Percentiles rank a stretch among this genome's conserved stretches.
Evolutionary conservation across 1,284 basidiomycete species (phyloP).

Genomic region (Earliella scabrosa): DNA sequence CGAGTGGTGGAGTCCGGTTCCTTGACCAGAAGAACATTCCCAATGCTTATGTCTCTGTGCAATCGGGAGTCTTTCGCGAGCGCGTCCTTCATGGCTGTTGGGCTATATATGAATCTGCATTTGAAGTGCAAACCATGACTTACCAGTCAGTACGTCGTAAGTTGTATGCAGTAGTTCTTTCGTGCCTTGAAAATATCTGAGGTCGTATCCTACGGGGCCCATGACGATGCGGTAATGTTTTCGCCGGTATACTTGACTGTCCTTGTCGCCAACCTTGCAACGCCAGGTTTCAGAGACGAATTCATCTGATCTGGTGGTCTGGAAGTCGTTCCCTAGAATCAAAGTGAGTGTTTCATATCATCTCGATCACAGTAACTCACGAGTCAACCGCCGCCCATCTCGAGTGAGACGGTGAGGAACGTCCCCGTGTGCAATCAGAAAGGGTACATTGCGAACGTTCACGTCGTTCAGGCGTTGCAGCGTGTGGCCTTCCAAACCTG

Average conservation of each 20-base stretch:
- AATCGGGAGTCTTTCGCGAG: neutral
- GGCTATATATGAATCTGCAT: too few relatives aligned
- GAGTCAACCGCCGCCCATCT: neutral
- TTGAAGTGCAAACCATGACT: too few relatives aligned
- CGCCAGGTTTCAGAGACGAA: neutral
- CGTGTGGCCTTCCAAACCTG: conserved; percentile 7
- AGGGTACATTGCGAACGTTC: conserved; percentile 6
- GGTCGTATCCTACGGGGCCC: conserved; percentile 5
- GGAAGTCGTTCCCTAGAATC: too few relatives aligned
- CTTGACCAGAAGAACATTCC: conserved; percentile 16
- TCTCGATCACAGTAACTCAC: neutral
- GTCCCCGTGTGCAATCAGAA: neutral
- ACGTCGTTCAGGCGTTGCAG: neutral
- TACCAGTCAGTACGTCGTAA: conserved; percentile 10
- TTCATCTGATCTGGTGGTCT: neutral
- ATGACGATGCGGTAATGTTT: conserved; percentile 9
- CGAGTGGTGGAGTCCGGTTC: neutral
- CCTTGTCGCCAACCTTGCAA: neutral
- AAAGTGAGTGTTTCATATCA: too few relatives aligned
- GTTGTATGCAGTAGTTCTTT: conserved; percentile 9
- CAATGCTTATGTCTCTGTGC: conserved; percentile 16
- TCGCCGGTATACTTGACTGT: neutral
- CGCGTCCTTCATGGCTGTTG: conserved; percentile 16
- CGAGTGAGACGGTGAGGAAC: neutral
- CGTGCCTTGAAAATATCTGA: neutral